Conservation (phyloP, 208 protist genomes). For the Zelonia costaricensis region DNA sequence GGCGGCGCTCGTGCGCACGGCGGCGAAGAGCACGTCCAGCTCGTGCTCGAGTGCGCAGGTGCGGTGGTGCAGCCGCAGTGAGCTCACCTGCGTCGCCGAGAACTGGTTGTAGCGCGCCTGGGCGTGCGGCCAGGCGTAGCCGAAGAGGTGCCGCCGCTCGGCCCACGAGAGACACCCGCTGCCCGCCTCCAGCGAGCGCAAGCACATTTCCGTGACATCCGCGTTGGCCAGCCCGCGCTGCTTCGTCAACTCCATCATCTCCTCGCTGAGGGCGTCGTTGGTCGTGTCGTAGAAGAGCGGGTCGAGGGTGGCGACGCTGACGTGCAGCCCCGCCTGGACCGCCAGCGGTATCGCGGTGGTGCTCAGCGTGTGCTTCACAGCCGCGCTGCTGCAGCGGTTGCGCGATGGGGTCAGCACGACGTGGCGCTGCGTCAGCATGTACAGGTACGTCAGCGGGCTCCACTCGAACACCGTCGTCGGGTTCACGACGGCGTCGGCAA, state of each 20-base stretch:
- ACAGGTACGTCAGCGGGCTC: conserved; percentile 97
- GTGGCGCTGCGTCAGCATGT: conserved; percentile 97
- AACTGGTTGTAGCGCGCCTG: conserved; percentile 53
- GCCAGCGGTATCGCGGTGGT: conserved; percentile 87
- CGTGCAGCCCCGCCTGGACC: conserved; percentile 94
- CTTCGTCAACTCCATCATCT: conserved; percentile 56
- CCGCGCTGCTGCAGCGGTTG: conserved; percentile 67
- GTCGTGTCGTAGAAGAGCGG: conserved; percentile 89
- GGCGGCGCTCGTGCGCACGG: neutral
- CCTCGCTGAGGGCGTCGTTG: conserved; percentile 64
- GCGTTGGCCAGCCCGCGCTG: conserved; percentile 44
- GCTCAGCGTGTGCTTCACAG: conserved; percentile 65
- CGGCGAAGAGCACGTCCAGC: conserved; percentile 53
- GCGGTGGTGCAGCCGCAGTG: conserved; percentile 68
- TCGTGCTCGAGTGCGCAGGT: conserved; percentile 63
- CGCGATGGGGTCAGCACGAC: conserved; percentile 96
- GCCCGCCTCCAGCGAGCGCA: conserved; percentile 35
- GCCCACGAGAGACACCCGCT: conserved; percentile 22
- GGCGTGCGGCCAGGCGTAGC: conserved; percentile 59
- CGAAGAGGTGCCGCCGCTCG: conserved; percentile 31
- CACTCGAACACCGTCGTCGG: conserved; percentile 90
- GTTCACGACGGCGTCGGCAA: conserved; percentile 95
- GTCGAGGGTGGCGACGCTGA: conserved; percentile 96
- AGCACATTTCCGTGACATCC: conserved; percentile 74
- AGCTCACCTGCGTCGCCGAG: conserved; percentile 59